These are phyloP conservation scores for Blastobotrys petasosporus DNA, from an alignment of 1,139 yeast genomes.

Conservation along the genomic window DNA sequence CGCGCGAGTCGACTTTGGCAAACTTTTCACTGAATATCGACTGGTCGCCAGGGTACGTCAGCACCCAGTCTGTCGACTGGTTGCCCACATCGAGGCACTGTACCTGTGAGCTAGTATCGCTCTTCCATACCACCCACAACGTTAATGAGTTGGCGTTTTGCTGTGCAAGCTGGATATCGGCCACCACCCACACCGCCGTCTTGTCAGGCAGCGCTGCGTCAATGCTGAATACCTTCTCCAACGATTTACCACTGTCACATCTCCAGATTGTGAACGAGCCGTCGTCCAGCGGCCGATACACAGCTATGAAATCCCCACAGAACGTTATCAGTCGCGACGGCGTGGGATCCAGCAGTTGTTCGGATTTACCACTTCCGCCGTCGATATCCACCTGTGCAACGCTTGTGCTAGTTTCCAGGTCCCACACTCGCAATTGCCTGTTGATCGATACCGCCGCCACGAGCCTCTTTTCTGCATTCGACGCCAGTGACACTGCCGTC, in stretches of 20 bases:
- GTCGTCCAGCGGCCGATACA: conserved; percentile 41
- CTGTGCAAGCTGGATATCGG: conserved; percentile 32
- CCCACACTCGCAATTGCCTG: conserved; percentile 30
- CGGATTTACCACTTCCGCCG: background rate
- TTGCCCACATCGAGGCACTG: conserved; percentile 32
- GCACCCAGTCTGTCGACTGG: conserved; percentile 6
- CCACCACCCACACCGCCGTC: conserved; percentile 47
- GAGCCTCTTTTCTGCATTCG: conserved; percentile 6
- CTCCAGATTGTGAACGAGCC: conserved; percentile 42
- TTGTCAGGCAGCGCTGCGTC: conserved; percentile 26
- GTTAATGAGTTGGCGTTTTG: conserved; percentile 16
- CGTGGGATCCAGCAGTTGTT: conserved; percentile 7
- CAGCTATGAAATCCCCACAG: conserved; percentile 23
- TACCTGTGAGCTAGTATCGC: conserved; percentile 50
- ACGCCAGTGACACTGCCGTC: conserved; percentile 25
- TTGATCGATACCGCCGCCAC: conserved; percentile 28
- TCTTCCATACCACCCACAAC: conserved; percentile 53
- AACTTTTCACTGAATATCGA: conserved; percentile 9
- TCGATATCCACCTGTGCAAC: conserved; percentile 11
- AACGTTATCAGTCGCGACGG: conserved; percentile 8
- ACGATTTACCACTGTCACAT: conserved; percentile 28
- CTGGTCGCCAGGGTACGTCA: conserved; percentile 6
- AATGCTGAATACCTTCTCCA: conserved; percentile 30
- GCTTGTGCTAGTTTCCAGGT: conserved; percentile 15
- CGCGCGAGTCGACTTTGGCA: conserved; percentile 22